Base-by-base conservation (phyloP, 2,329 filamentous ascomycete genomes). In the Neurospora sp. region DNA sequence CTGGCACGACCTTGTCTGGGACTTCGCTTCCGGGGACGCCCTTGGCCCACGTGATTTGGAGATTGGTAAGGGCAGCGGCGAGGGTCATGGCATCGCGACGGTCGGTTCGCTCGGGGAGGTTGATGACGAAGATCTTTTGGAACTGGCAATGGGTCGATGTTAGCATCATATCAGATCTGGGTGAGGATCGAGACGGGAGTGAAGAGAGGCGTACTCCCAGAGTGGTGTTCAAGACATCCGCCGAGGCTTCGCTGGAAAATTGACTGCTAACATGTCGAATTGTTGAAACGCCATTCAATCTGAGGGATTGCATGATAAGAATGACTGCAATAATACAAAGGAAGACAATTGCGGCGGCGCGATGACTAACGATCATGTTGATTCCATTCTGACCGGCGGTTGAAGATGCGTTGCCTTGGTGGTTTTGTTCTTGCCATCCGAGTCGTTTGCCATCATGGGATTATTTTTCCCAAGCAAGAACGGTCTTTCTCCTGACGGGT, bases 71-170 rank as follows among this genome's bases (percentile, higher is more conserved):
- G 1, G 81, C 80, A 1, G 83, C 83, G 1, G 83, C 82, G 7
- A 86, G 77, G 1, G 80, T 78, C 74, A 87, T 81, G 2, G 82
- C 79, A 77, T 87, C 84, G 62, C 84, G 81, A 10, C 84, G 81
- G 72, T 88, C 86, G 28, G 81, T 83, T 4, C 85, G 78, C 23
- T 80, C 79, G 0, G 84, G 83, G 6, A 87, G 79, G 66, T 84
- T 85, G 66, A 88, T 80, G 33, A 85, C 83, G 72, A 86, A 81
- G 17, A 87, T 83, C 68, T 84, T 80, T 40, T 84, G 78, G 72
- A 87, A 87, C 85, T 86, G 58, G 9, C 3, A 8, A 8, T 1
- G 0, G 36, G 58, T 70, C 28, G 66, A 46, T 38, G 10, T 38
- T 11, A 17, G 7, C 2, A n/a, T 8, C 1, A n/a, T 8, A 6